Conservation (phyloP, 805 yeast species). For the Zygosaccharomyces rouxii region DNA sequence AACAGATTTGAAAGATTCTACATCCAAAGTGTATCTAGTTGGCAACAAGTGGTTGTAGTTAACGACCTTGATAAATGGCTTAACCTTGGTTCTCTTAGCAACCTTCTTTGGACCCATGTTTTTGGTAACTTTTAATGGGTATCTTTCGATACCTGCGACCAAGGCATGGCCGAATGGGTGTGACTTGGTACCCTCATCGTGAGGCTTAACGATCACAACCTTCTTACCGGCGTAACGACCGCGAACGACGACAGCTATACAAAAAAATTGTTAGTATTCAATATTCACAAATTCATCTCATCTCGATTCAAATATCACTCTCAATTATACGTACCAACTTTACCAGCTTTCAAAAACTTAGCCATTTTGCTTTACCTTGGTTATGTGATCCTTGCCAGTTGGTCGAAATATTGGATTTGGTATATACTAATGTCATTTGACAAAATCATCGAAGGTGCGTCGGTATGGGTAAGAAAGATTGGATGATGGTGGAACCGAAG, state of each 20-base stretch:
- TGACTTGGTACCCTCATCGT: slow-evolving; percentile 97
- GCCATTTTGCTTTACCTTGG: slow-evolving; percentile 57
- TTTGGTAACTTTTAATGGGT: slow-evolving; percentile 95
- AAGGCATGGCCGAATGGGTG: slow-evolving; percentile 99
- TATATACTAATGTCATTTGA: slow-evolving; percentile 8
- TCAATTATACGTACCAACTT: slow-evolving; percentile 62
- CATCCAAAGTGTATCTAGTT: slow-evolving; percentile 98
- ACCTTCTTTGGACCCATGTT: slow-evolving; percentile 92
- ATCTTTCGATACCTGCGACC: slow-evolving; percentile 98
- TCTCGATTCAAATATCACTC: background rate
- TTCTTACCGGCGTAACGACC: slow-evolving; percentile 99
- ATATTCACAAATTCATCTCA: background rate
- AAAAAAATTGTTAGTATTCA: slow-evolving; percentile 28
- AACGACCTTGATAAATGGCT: slow-evolving; percentile 98
- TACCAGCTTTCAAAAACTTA: slow-evolving; percentile 99
- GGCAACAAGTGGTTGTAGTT: slow-evolving; percentile 99
- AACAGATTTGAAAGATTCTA: slow-evolving; percentile 88
- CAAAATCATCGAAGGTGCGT: slow-evolving; percentile 3
- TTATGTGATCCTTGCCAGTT: slow-evolving; percentile 5
- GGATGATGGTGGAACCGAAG: background rate
- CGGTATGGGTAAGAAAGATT: background rate
- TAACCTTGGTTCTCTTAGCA: slow-evolving; percentile 95
- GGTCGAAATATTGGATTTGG: slow-evolving; percentile 1
- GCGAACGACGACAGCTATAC: slow-evolving; percentile 92
- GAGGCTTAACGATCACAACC: slow-evolving; percentile 97